Conservation (phyloP, 768 basidiomycete species). For the Suillus alpinus region DNA sequence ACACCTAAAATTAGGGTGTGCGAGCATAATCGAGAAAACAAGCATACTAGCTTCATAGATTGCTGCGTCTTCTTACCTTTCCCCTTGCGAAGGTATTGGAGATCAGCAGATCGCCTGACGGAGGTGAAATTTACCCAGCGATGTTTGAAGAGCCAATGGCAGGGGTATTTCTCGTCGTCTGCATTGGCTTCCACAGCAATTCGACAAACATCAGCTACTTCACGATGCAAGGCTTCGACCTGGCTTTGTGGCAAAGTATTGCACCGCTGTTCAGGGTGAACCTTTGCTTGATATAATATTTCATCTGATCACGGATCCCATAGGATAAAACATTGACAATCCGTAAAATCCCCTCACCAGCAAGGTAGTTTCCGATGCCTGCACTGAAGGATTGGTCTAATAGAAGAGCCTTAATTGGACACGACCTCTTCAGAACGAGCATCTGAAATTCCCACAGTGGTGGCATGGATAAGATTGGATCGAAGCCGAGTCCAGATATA, state of each 20-base stretch:
- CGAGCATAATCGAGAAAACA: neutral
- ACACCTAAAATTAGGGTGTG: conserved; percentile 5
- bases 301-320: conserved; percentile 43
- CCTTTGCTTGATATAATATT: conserved; percentile 67
- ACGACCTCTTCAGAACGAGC: conserved; percentile 50
- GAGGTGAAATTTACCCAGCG: conserved; percentile 51
- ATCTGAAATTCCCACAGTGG: conserved; percentile 47
- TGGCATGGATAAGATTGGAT: conserved; percentile 72
- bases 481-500: conserved; percentile 72
- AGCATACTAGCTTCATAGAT: conserved; percentile 45
- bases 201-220: conserved; percentile 53
- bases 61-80: conserved; percentile 56
- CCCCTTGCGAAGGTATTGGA: conserved; percentile 32
- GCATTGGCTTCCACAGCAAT: conserved; percentile 69
- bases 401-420: conserved; percentile 72
- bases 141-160: conserved; percentile 65
- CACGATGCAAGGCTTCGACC: conserved; percentile 47
- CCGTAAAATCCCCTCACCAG: conserved; percentile 41
- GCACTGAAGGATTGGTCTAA: conserved; percentile 80
- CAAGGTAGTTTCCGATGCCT: conserved; percentile 82
- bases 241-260: conserved; percentile 52
- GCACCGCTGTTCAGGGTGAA: conserved; percentile 71
- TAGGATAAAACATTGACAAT: neutral
- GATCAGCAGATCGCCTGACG: conserved; percentile 11
- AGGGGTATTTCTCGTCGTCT: conserved; percentile 64